These are phyloP conservation scores for Pythium aristosporum DNA, from an alignment of 352 stramenopile species.

Conservation along the genomic window DNA sequence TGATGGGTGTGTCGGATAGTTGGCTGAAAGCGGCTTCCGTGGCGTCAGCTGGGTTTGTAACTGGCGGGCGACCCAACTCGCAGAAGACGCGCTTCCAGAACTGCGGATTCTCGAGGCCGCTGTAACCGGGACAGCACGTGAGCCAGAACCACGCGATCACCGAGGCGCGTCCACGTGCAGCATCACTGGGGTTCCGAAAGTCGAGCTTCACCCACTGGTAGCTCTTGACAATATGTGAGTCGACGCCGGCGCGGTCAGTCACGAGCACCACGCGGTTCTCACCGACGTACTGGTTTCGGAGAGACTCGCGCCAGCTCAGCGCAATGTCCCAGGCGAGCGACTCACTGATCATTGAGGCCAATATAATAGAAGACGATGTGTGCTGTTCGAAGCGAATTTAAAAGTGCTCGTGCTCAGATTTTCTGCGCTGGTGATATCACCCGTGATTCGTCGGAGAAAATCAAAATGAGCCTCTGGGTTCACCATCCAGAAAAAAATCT, in stretches of 20 bases:
- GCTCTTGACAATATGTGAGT: neutral
- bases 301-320: neutral
- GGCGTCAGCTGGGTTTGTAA: neutral
- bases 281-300: neutral
- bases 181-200: neutral
- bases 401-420: neutral
- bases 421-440: neutral
- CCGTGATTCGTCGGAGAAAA: too few species aligned
- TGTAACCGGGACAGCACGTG: conserved; percentile 4
- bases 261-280: conserved; percentile 4
- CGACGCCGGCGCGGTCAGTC: neutral
- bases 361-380: neutral
- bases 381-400: neutral
- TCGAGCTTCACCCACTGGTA: conserved; percentile 8
- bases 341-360: neutral
- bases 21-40: neutral
- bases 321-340: neutral
- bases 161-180: neutral
- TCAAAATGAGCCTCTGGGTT: too few species aligned
- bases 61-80: neutral
- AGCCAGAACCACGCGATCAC: conserved; percentile 7
- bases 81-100: conserved; percentile 16
- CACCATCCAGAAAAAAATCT: too few species aligned
- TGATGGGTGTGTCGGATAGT: neutral
- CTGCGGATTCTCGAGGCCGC: conserved; percentile 9